Evolutionary conservation across 2,329 filamentous ascomycete species (phyloP), one percentile per base, ranked within the genome.

Genomic region (Penicillium paneum): DNA sequence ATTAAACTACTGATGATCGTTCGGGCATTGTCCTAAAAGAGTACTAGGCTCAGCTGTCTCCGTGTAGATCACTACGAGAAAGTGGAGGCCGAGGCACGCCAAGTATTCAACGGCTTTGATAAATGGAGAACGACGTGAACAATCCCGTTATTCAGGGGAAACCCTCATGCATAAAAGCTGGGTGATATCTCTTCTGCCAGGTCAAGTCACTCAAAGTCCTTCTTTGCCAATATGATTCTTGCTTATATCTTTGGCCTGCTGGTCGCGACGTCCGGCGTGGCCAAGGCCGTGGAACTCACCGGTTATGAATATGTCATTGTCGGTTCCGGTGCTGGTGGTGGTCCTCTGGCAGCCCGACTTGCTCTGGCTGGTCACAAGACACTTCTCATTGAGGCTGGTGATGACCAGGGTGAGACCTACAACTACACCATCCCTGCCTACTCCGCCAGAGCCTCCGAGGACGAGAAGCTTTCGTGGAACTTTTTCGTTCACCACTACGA

Each of bases 261-360:
- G 36, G 36, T 39, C 3, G 19, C 36, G 12, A 39, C 36, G 11
- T 39, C 36, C 36, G 36, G 36, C 19, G 12, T 39, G 36, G 52
- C 42, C 21, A 46, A 49, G 28, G 64, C 67, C 17, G 60, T 65
- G 19, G 53, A 66, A 12, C 57, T 68, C 52, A 62, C 64, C 10
- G 65, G 60, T 12, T 67, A 76, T 47, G 69, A 75, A 31, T 72
- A 78, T 68, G 73, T 74, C 10, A 61, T 73, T 6, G 70, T 74
- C 8, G 71, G 71, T 17, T 71, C 69, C 7, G 71, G 71, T 17
- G 67, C 71, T 31, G 71, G 71, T 17, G 71, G 71, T 40, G 71
- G 71, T 31, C 69, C 71, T 5, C 35, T 74, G 35, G 71, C 71
- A 5, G 67, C 69, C 19, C 63, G 67, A 11, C 66, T 74, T 7